Evolutionary conservation across 2,329 filamentous ascomycete species (phyloP), one percentile per base, ranked within the genome.

Genomic region (Atkinsonella hypoxylon): DNA sequence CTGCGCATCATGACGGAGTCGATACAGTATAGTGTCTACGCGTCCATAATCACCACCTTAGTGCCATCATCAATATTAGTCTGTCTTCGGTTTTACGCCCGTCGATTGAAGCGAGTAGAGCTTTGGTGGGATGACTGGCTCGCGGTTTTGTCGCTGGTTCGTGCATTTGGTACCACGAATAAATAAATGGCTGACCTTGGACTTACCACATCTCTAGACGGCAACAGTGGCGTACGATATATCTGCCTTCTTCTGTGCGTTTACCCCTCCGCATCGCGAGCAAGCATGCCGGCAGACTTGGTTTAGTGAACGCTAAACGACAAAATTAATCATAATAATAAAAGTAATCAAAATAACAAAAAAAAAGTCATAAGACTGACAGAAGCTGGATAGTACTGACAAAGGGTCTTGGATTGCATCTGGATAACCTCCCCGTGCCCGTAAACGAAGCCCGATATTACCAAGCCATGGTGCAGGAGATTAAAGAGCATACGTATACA

Each of bases 121-220:
- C 36, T 52, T 8, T 55, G 52, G 51, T 54, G 52, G 51, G 53
- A 55, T 32, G 53, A 55, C 44, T 52, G 48, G 36, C 47, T 55
- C 13, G 53, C 53, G 4, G 34, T 53, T 2, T 32, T 53, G 38
- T 50, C 53, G 9, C 48, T 50, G 36, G 53, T 55, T 45, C 30
- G 51, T 30, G 40, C 10, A 41, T 20, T 26, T 10, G 7, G 10
- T 18, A 18, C 31, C 30, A 17, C 20, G n/a, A 26, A 47, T 11
- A 10, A 2, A 26, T 26, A 10, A 2, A 26, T 26, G 3, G 2
- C 3, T 17, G 15, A 20, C 26, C 13, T n/a, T 22, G 18, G 20
- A 44, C 20, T 22, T 41, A 47, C n/a, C 20, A 17, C 5, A n/a
- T n/a, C 8, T 9, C 17, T 20, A 46, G 45, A 31, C 31, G 30